These are phyloP conservation scores for Escovopsis sp. DNA, from an alignment of 2,329 filamentous ascomycete species.

Conservation along the genomic window DNA sequence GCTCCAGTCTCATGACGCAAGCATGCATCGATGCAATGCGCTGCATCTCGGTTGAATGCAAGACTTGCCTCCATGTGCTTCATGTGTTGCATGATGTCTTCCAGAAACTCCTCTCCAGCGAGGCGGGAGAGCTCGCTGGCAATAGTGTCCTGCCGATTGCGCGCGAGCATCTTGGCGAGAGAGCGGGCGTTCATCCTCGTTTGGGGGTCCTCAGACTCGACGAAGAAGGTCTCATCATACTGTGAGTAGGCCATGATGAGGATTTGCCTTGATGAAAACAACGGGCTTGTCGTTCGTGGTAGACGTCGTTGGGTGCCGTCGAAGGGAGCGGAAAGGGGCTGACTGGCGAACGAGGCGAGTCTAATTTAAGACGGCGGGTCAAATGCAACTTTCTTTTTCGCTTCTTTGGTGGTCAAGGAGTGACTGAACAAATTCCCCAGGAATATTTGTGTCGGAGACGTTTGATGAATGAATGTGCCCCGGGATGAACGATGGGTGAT, in stretches of 20 bases:
- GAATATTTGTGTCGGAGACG: conserved; percentile 31
- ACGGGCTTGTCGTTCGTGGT: conserved; percentile 4
- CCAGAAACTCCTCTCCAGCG: conserved; percentile 80
- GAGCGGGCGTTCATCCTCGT: conserved; percentile 55
- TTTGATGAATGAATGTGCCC: conserved; percentile 24
- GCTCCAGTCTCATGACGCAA: not conserved
- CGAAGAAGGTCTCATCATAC: conserved; percentile 35
- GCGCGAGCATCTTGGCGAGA: conserved; percentile 61
- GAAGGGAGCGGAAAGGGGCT: conserved; percentile 5
- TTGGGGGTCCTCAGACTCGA: conserved; percentile 38
- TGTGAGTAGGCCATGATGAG: conserved; percentile 33
- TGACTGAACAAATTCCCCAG: conserved; percentile 36
- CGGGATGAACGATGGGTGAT: conserved; percentile 15
- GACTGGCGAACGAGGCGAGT: conserved; percentile 10
- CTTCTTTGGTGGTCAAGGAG: conserved; percentile 24
- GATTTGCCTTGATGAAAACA: conserved; percentile 6
- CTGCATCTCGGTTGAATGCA: not conserved
- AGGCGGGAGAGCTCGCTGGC: conserved; percentile 76
- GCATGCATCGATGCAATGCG: not conserved
- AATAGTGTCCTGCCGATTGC: conserved; percentile 74
- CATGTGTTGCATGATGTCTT: conserved; percentile 91
- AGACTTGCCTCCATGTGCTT: conserved; percentile 71
- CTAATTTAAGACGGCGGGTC: conserved; percentile 11
- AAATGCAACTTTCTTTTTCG: conserved; percentile 1
- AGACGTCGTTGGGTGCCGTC: not conserved